These are phyloP conservation scores for Pseudisothecium myosuroides DNA, from an alignment of 225 moss, liverwort and hornwort genomes.

Conservation along the genomic window DNA sequence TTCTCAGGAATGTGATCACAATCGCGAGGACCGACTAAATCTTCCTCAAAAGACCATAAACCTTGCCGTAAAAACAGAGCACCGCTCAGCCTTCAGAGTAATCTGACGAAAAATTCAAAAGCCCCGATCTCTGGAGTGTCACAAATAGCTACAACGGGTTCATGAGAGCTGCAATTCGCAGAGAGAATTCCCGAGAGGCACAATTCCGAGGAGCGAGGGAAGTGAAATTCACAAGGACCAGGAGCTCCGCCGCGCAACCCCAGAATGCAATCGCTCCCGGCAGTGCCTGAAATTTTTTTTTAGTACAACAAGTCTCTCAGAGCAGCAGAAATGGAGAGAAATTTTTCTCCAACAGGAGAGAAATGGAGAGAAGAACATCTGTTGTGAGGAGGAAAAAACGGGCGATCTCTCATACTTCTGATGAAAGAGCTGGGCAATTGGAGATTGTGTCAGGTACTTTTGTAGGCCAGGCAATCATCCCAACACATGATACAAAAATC, in stretches of 20 bases:
- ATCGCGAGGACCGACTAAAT: background rate
- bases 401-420: slow-evolving; percentile 17
- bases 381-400: slow-evolving; percentile 47
- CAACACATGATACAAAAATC: too few species aligned
- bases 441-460: slow-evolving; percentile 32
- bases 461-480: slow-evolving; percentile 37
- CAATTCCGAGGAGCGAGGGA: background rate
- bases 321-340: background rate
- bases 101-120: background rate
- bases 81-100: background rate
- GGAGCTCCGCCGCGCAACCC: background rate
- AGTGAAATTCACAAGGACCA: background rate
- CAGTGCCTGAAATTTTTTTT: background rate
- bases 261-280: background rate
- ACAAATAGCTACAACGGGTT: background rate
- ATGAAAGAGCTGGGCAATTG: slow-evolving; percentile 4
- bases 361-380: too few species aligned
- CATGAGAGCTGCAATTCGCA: background rate
- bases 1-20: background rate
- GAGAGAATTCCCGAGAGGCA: background rate
- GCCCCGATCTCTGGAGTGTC: background rate
- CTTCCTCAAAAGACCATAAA: background rate
- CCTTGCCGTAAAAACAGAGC: background rate
- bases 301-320: background rate
- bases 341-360: too few species aligned